phyloP scores from a whole-genome alignment of 768 basidiomycete genomes.

The Serendipita indica region DNA sequence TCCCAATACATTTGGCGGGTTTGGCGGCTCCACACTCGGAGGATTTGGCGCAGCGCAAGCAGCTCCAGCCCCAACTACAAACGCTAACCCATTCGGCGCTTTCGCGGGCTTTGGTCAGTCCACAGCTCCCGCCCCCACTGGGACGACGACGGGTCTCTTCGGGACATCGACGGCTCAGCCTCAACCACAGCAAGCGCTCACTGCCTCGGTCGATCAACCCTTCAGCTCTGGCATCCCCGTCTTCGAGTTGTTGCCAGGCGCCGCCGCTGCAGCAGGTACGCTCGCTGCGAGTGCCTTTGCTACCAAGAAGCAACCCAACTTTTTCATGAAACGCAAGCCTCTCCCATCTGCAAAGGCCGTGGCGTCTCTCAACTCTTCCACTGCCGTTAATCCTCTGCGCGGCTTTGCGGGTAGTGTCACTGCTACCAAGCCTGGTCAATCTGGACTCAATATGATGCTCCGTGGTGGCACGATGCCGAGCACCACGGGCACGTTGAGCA shows the following conservation, averaged over 20 bases:
- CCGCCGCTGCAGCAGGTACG: constrained; percentile 44
- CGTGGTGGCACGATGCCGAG: neutral
- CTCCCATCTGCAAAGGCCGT: constrained; percentile 1
- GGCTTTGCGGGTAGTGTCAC: constrained; percentile 6
- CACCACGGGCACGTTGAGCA: neutral
- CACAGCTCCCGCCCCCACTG: neutral
- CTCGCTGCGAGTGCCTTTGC: constrained; percentile 22
- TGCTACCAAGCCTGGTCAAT: neutral
- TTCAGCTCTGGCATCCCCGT: constrained; percentile 52
- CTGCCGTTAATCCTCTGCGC: neutral
- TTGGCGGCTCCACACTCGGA: constrained; percentile 20
- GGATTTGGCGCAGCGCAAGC: constrained; percentile 12
- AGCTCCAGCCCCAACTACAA: constrained; percentile 15
- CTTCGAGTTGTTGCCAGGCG: constrained; percentile 40
- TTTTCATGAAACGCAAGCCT: constrained; percentile 29
- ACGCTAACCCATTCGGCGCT: constrained; percentile 6
- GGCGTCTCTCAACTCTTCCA: neutral
- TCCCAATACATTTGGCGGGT: constrained; percentile 19
- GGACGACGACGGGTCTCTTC: constrained; percentile 19
- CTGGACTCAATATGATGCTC: constrained; percentile 5
- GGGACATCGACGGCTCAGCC: constrained; percentile 29
- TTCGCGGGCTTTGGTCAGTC: constrained; percentile 8
- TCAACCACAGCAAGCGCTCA: constrained; percentile 46
- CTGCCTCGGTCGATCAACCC: constrained; percentile 80
- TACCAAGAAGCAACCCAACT: constrained; percentile 56